These are phyloP conservation scores for Cryptococcus sp. DNA, from an alignment of 1,284 basidiomycete species.

Conservation along the genomic window DNA sequence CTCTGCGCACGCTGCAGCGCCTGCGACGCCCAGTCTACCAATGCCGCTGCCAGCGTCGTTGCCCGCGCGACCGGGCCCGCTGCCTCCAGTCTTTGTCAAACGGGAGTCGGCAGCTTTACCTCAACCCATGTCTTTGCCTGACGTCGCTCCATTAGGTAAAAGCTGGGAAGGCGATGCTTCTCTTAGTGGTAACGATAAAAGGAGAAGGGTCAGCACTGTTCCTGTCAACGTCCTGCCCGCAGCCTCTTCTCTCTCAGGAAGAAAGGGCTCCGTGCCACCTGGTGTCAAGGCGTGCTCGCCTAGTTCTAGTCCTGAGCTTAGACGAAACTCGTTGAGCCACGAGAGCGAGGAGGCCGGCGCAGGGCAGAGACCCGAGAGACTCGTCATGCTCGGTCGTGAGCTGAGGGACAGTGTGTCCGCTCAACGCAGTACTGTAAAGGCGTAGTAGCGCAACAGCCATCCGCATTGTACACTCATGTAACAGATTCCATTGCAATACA, in stretches of 20 bases:
- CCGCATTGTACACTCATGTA: no score
- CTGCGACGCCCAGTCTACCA: conserved; percentile 10
- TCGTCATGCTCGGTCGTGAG: conserved; percentile 29
- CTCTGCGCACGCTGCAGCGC: no score
- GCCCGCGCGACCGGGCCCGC: conserved; percentile 24
- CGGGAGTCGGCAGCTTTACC: conserved; percentile 37
- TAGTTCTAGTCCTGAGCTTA: no score
- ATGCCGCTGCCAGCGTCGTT: conserved; percentile 19
- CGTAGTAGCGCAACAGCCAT: neutral
- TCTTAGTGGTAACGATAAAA: conserved; percentile 35
- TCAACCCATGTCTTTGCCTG: conserved; percentile 36
- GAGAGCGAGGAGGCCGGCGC: conserved; percentile 1
- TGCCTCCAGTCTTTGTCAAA: conserved; percentile 39
- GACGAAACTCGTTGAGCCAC: no score
- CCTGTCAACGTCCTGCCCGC: neutral
- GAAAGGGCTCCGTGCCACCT: neutral
- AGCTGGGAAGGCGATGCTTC: conserved; percentile 32
- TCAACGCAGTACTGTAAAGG: neutral
- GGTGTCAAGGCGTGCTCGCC: no score
- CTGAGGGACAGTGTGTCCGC: conserved; percentile 22
- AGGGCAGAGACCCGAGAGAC: conserved; percentile 24
- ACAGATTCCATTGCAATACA: no score
- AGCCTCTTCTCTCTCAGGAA: neutral
- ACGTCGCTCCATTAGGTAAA: conserved; percentile 33
- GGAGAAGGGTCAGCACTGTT: conserved; percentile 27